Conservation (phyloP, 2,329 filamentous ascomycete species). For the Thielaviopsis musarum region DNA sequence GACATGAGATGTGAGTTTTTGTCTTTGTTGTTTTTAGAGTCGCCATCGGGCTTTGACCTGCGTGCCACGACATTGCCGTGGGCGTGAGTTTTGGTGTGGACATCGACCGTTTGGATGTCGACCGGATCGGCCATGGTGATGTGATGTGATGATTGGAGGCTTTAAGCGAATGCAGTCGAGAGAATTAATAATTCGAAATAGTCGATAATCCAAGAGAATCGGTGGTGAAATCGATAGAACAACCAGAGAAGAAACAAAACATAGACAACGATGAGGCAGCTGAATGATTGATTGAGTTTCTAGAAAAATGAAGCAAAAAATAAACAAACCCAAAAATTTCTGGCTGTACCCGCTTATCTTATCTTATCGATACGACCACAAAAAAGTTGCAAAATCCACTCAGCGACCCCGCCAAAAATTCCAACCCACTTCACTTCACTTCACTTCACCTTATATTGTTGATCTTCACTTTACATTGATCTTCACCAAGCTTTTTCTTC, state of each 20-base stretch:
- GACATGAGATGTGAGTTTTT: conserved; percentile 27
- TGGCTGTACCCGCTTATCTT: neutral
- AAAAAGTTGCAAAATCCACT: conserved; percentile 16
- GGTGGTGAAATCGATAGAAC: no score
- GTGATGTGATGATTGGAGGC: neutral
- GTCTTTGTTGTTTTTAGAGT: neutral
- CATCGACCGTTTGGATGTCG: neutral
- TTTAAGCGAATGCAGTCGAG: no score
- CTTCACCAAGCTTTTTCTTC: neutral
- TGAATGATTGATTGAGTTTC: neutral
- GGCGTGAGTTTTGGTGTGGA: conserved; percentile 3
- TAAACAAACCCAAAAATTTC: neutral
- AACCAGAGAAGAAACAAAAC: neutral
- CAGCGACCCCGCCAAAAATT: conserved; percentile 9
- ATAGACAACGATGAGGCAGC: neutral
- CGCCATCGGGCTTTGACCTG: neutral
- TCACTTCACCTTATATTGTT: neutral
- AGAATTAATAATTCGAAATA: no score
- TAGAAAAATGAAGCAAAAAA: neutral
- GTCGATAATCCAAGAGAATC: neutral
- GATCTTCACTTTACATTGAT: neutral
- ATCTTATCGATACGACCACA: conserved; percentile 15
- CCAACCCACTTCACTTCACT: neutral
- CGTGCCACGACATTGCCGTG: neutral
- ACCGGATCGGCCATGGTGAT: conserved; percentile 8